These are phyloP conservation scores for Sugiyamaella chiloensis DNA, from an alignment of 805 yeast genomes.

Conservation along the genomic window DNA sequence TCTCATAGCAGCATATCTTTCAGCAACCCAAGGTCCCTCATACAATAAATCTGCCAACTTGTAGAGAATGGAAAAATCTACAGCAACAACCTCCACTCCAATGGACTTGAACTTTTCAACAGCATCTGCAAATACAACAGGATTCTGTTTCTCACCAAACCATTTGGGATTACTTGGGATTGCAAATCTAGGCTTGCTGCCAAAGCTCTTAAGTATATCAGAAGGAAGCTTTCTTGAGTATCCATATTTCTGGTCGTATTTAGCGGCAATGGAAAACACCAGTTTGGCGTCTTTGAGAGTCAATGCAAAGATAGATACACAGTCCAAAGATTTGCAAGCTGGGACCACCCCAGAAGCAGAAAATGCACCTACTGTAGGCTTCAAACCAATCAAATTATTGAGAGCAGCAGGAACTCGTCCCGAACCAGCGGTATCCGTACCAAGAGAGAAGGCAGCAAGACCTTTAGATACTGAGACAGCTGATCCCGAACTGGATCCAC, in stretches of 20 bases:
- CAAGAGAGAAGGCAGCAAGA: slow-evolving; percentile 80
- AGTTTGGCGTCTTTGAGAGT: slow-evolving; percentile 80
- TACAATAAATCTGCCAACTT: slow-evolving; percentile 83
- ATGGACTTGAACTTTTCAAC: slow-evolving; percentile 47
- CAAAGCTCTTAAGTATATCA: slow-evolving; percentile 59
- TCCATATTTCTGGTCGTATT: slow-evolving; percentile 71
- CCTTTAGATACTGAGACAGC: slow-evolving; percentile 92
- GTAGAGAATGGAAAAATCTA: slow-evolving; percentile 72
- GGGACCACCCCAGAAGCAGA: slow-evolving; percentile 94
- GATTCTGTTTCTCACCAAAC: slow-evolving; percentile 80
- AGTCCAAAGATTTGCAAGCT: slow-evolving; percentile 94
- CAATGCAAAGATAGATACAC: slow-evolving; percentile 81
- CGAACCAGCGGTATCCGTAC: slow-evolving; percentile 98
- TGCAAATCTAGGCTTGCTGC: slow-evolving; percentile 57
- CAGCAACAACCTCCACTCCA: slow-evolving; percentile 60
- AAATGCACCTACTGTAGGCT: slow-evolving; percentile 86
- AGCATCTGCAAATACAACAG: slow-evolving; percentile 61
- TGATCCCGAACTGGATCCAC: slow-evolving; percentile 95
- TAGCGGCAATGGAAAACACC: slow-evolving; percentile 66
- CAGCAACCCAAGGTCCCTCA: slow-evolving; percentile 99
- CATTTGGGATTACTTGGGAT: slow-evolving; percentile 71
- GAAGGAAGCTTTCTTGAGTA: slow-evolving; percentile 73
- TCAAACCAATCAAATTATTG: slow-evolving; percentile 86
- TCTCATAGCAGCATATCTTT: slow-evolving; percentile 78
- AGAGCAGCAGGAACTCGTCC: slow-evolving; percentile 97